Base-by-base conservation (phyloP, 2,329 filamentous ascomycete species). In the Emericellopsis cladophorae region DNA sequence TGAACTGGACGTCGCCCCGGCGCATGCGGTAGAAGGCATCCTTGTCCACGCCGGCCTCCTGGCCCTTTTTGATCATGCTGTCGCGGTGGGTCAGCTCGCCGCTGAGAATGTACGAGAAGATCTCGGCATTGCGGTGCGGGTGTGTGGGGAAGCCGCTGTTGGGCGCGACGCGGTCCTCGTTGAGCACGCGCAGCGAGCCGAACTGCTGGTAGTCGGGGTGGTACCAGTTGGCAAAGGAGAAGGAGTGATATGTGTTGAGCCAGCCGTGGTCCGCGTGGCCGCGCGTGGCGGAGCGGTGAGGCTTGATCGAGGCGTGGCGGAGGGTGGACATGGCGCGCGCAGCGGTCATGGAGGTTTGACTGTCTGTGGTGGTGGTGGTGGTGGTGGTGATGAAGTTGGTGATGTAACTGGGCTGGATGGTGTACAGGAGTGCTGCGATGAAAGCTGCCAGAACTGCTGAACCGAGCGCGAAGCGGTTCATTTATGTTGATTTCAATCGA, bases 61-160 rank as follows among this genome's bases (percentile, higher is more conserved):
- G 61, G 36, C 76, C 77, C 61, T 80, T 85, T 58, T 76, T 75
- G 50, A 85, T 74, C 80, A 93, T 89, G 45, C 76, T 84, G 62
- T 94, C 87, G 37, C 86, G 81, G 65, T 94, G 88, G 37, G 88
- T 90, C 46, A 94, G 74, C 61, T 90, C 84, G 47, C 88, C 87
- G 37, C 70, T 76, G n/a, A 94, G 68, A 53, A 93, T 81, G 63
- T 94, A 92, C 55, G 74, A 81, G 70, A 90, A 93, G 63, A 94
- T 94, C 60, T 93, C 84, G 58, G 87, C 89, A 58, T 94, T 84
- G 47, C 81, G 75, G 60, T 94, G 88, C 22, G 79, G 79, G 56
- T 94, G 88, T 0, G 84, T 88, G 4, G 86, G 85, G 63, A 94
- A 94, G 5, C 87, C 87, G 9, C 72, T 77, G 44, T 76, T 73